A percentile compares a stretch with the other conserved stretches of the same genome.
Conservation (phyloP, 495 filamentous ascomycete genomes). For the Tuber aestivum region DNA sequence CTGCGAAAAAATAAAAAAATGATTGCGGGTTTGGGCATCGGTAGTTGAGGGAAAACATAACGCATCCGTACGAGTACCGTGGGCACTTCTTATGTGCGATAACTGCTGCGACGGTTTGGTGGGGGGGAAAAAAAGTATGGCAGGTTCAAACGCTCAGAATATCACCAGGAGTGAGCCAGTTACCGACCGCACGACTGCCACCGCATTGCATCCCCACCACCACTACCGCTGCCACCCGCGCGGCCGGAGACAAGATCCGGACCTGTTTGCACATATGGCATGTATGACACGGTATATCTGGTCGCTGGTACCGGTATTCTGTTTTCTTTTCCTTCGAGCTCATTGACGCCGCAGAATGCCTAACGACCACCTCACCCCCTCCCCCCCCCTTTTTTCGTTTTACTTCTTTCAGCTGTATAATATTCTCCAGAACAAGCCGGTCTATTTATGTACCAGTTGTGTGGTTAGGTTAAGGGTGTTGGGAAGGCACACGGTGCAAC, state of each 20-base stretch:
- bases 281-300: neutral
- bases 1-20: neutral
- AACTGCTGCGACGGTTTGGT: conserved; percentile 6
- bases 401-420: neutral
- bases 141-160: neutral
- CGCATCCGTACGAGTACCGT: neutral
- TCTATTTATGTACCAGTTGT: neutral
- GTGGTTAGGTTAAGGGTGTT: neutral
- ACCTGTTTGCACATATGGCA: neutral
- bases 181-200: neutral
- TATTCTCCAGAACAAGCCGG: neutral
- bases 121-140: neutral
- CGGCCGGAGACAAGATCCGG: neutral
- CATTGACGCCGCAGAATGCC: neutral
- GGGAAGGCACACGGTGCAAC: neutral
- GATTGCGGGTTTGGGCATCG: neutral
- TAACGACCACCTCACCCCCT: neutral
- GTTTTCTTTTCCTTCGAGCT: neutral
- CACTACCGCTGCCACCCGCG: neutral
- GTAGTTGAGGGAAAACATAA: neutral
- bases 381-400: neutral
- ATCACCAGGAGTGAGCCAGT: neutral
- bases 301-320: neutral
- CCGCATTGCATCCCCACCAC: neutral
- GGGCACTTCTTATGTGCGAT: neutral